phyloP scores from a whole-genome alignment of 768 basidiomycete species.

The Amanita pseudoporphyria region DNA sequence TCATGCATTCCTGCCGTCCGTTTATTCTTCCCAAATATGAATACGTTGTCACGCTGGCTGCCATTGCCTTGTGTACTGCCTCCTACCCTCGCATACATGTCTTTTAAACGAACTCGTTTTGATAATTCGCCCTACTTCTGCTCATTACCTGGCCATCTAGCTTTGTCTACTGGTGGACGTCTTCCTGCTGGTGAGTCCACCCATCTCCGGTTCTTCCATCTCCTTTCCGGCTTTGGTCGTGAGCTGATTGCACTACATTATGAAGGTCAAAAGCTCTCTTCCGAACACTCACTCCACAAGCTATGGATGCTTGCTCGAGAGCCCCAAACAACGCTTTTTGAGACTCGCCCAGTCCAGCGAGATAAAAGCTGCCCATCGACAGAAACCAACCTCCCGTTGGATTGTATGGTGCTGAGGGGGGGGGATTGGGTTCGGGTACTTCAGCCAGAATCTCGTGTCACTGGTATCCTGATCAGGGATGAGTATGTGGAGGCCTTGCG shows the following conservation, averaged over 20 bases:
- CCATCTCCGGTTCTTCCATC: not conserved
- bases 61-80: too few relatives aligned
- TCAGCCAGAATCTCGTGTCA: slow-evolving; percentile 10
- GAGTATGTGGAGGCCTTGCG: slow-evolving; percentile 8
- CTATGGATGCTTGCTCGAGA: too few relatives aligned
- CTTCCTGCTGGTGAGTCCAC: too few relatives aligned
- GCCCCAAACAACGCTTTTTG: slow-evolving; percentile 14
- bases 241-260: slow-evolving; percentile 5
- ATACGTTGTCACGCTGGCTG: too few relatives aligned
- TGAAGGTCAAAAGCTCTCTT: slow-evolving; percentile 5
- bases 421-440: slow-evolving; percentile 10
- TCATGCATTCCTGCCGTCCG: too few relatives aligned
- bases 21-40: too few relatives aligned
- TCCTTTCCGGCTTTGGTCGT: slow-evolving; percentile 1
- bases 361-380: slow-evolving; percentile 14
- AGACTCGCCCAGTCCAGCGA: slow-evolving; percentile 16
- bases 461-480: slow-evolving; percentile 12
- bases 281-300: slow-evolving; percentile 6
- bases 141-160: too few relatives aligned
- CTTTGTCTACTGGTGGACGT: too few relatives aligned
- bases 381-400: slow-evolving; percentile 8
- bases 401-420: slow-evolving; percentile 5
- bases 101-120: too few relatives aligned
- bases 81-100: too few relatives aligned
- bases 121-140: too few relatives aligned